These are phyloP conservation scores for Triticum urartu DNA, from an alignment of 176 grass and related monocot genomes.

Conservation along the genomic window DNA sequence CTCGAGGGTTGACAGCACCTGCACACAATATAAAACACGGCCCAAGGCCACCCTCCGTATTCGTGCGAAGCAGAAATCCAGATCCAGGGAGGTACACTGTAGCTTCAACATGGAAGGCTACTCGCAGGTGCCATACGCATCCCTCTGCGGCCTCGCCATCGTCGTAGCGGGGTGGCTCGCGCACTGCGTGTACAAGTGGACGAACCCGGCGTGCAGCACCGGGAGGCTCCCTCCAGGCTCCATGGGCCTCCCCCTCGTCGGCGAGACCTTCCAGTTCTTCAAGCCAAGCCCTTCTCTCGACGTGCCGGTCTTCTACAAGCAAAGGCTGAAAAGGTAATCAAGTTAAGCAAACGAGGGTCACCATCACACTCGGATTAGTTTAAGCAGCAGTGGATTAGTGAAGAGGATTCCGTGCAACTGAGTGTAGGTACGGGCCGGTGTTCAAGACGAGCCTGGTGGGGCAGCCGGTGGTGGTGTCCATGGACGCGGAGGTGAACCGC, in stretches of 20 bases:
- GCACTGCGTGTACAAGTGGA: constrained; percentile 22
- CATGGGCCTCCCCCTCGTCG: constrained; percentile 41
- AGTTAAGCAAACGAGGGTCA: neutral
- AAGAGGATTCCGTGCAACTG: no score
- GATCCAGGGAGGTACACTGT: neutral
- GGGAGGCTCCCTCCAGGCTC: constrained; percentile 31
- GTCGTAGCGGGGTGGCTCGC: neutral
- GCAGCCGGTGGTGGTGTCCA: neutral
- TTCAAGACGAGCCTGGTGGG: constrained; percentile 24
- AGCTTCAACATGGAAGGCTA: neutral
- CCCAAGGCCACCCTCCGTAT: neutral
- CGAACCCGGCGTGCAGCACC: constrained; percentile 18
- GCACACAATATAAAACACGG: neutral
- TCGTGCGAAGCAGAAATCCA: neutral
- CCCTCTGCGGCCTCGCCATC: neutral
- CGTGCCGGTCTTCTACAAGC: neutral
- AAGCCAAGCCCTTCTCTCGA: constrained; percentile 7
- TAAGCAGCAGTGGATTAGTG: neutral
- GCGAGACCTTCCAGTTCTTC: constrained; percentile 29
- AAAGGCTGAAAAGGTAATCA: neutral
- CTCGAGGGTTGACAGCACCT: neutral
- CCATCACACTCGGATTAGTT: neutral
- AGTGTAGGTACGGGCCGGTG: neutral
- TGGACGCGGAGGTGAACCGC: constrained; percentile 23
- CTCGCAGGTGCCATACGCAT: neutral